These are phyloP conservation scores for Cladosporium sp. DNA, from an alignment of 2,329 filamentous ascomycete genomes.

Conservation along the genomic window DNA sequence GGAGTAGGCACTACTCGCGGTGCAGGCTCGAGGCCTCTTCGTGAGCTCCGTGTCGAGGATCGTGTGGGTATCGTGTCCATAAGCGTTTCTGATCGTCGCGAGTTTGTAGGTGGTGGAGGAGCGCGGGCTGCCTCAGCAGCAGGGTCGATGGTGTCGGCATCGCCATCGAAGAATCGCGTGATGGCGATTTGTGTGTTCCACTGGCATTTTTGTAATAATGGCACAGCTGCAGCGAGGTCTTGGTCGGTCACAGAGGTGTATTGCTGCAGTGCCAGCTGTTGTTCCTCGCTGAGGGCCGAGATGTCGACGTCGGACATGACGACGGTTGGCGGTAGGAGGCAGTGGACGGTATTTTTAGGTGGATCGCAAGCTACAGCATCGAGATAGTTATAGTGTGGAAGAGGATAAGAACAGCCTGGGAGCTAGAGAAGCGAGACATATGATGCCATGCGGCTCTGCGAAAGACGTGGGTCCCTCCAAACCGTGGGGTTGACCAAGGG, in stretches of 20 bases:
- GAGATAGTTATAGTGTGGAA: not conserved
- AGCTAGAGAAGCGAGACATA: not conserved
- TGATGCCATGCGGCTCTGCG: constrained; percentile 1
- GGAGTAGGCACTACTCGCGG: constrained; percentile 79
- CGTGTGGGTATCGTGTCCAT: constrained; percentile 47
- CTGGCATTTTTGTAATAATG: constrained; percentile 77
- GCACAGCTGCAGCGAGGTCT: constrained; percentile 68
- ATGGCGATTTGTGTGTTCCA: constrained; percentile 98
- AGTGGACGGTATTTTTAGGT: not conserved
- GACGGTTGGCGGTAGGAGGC: constrained; percentile 28
- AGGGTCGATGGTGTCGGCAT: constrained; percentile 79
- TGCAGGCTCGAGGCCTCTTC: constrained; percentile 58
- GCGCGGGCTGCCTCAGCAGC: constrained; percentile 69
- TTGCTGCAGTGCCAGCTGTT: constrained; percentile 82
- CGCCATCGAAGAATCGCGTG: constrained; percentile 95
- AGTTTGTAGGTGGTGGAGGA: constrained; percentile 54
- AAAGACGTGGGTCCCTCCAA: not conserved
- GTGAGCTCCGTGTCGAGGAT: constrained; percentile 19
- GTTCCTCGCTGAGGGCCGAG: constrained; percentile 66
- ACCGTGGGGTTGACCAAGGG: not conserved
- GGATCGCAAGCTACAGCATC: not conserved
- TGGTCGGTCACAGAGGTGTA: constrained; percentile 87
- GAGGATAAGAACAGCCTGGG: not conserved
- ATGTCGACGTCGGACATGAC: constrained; percentile 50
- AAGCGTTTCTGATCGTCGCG: constrained; percentile 68